Evolutionary conservation across 2,329 filamentous ascomycete genomes (phyloP).

Genomic region (Aspergillus pseudonomiae): DNA sequence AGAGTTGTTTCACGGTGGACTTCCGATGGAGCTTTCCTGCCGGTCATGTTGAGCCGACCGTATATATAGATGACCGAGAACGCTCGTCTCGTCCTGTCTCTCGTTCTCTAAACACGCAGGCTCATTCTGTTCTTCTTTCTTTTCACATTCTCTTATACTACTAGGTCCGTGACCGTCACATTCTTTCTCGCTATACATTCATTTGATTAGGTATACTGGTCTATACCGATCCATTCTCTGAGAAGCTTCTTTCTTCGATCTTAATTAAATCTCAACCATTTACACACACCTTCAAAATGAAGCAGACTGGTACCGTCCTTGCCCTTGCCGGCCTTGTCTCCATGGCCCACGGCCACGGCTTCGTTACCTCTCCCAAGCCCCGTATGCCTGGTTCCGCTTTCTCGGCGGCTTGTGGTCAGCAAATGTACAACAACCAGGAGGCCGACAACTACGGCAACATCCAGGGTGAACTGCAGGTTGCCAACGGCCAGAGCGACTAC

Average conservation of each 20-base stretch:
- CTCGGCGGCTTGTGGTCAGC: constrained; percentile 56
- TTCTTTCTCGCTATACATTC: constrained; percentile 20
- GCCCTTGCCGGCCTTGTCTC: constrained; percentile 49
- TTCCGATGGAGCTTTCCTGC: constrained; percentile 8
- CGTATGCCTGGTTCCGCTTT: constrained; percentile 57
- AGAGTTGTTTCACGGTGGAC: constrained; percentile 17
- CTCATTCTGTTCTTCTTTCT: constrained; percentile 21
- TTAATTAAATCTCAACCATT: constrained; percentile 9
- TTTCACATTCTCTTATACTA: constrained; percentile 21
- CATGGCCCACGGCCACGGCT: constrained; percentile 57
- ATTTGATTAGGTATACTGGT: constrained; percentile 27
- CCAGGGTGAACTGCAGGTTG: constrained; percentile 57
- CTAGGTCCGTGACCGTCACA: constrained; percentile 27
- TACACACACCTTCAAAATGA: constrained; percentile 39
- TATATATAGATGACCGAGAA: constrained; percentile 22
- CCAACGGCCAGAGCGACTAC: constrained; percentile 52
- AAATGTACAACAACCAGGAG: constrained; percentile 57
- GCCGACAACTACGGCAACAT: constrained; percentile 61
- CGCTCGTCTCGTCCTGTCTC: constrained; percentile 4
- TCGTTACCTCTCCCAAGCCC: constrained; percentile 51
- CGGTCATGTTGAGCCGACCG: neutral
- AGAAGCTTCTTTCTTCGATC: constrained; percentile 13
- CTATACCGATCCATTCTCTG: constrained; percentile 25
- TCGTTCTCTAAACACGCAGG: constrained; percentile 21
- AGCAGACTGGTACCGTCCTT: constrained; percentile 45